phyloP scores from a whole-genome alignment of 2,329 filamentous ascomycete species.

The Domatiomyces globalis region DNA sequence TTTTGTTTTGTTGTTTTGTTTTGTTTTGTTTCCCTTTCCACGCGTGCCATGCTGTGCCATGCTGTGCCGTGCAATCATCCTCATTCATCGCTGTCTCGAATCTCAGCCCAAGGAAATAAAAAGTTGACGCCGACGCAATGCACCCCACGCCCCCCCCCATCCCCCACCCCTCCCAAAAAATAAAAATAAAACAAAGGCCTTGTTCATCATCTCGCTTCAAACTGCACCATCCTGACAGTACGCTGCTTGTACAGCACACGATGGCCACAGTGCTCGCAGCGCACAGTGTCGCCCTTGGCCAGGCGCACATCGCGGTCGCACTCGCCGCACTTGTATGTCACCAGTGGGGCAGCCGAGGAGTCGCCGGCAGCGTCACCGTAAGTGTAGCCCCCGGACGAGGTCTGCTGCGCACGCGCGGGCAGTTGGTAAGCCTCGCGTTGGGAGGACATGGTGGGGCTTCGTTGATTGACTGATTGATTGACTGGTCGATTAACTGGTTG shows the following conservation, averaged over 20 bases:
- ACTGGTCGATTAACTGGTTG: not conserved
- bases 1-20: no score
- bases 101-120: not conserved
- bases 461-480: no score
- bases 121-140: no score
- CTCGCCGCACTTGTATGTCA: constrained; percentile 67
- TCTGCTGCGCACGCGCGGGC: constrained; percentile 26
- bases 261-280: constrained; percentile 87
- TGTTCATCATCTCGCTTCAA: constrained; percentile 73
- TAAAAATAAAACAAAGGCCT: no score
- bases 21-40: no score
- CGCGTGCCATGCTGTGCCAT: no score
- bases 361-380: not conserved
- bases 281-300: constrained; percentile 64
- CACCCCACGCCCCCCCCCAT: no score
- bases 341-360: constrained; percentile 35
- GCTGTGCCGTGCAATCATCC: not conserved
- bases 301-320: constrained; percentile 65
- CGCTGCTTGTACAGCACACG: constrained; percentile 94
- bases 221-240: constrained; percentile 99
- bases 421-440: constrained; percentile 63
- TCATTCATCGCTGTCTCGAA: not conserved
- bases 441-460: not conserved
- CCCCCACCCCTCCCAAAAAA: no score
- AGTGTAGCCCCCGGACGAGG: not conserved